Base-by-base conservation (phyloP, 345 rosid species). In the Eutrema yunnanense region DNA sequence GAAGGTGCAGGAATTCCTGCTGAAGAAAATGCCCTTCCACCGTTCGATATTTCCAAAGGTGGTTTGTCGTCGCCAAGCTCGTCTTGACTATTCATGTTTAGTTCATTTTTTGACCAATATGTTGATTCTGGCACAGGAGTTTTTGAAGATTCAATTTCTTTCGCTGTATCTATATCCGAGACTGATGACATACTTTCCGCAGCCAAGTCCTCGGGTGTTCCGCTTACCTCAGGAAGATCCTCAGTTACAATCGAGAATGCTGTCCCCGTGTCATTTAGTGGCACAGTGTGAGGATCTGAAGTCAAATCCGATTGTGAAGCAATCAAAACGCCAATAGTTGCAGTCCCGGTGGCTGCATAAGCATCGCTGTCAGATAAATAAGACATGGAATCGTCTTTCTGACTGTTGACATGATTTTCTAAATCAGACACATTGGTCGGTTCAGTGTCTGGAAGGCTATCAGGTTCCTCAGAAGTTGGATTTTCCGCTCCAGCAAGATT, bases 1-100 rank as follows among this genome's bases (percentile, higher is more conserved):
- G 89, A 88, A 49, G 97, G 97, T 80, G 99, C 99, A 69, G 97
- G 97, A 73, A 90, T 92, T 48, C 96, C 96, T 30, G 86, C 78
- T 49, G 86, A 80, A 54, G 82, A 74, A 73, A 78, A 90, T 68
- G 74, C 68, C 66, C 58, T 74, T 69, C 75, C 69, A 8, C 78
- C 71, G 58, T 70, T 73, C 19, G 81, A 73, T 53, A 79, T 73
- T 62, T 81, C 86, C 63, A 73, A 65, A 73, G 59, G 65, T 42
- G 71, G 58, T 73, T 51, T 67, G 16, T 64, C 80, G 70, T 36
- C 74, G 72, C 49, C 72, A 55, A 59, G 61, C 50, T 78, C 85
- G 71, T 58, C 72, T 52, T 69, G 74, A 79, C 64, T 80, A 69
- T 65, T 62, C 32, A 60, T 16, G 7, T 68, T 73, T 56, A 73